Percentiles rank a stretch among this genome's conserved stretches.
Evolutionary conservation across 2,329 filamentous ascomycete species (phyloP).

Genomic region (Penicillium sp.): DNA sequence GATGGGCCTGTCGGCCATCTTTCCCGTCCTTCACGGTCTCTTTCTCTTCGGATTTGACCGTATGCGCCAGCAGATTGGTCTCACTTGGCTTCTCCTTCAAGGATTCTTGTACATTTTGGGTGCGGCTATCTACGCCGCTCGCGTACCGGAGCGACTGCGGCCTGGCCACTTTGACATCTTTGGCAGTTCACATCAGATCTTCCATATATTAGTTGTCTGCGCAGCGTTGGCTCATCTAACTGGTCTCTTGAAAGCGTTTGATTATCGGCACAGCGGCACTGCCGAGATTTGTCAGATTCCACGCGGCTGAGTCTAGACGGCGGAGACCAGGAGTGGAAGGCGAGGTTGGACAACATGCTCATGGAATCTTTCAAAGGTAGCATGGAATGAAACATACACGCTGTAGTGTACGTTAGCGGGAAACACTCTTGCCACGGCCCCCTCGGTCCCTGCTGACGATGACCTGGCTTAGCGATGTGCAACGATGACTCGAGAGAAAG

Average conservation of each 20-base stretch:
- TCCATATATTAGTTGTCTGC: constrained; percentile 84
- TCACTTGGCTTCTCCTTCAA: constrained; percentile 79
- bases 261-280: constrained; percentile 73
- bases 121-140: constrained; percentile 80
- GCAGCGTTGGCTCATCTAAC: constrained; percentile 82
- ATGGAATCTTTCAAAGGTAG: constrained; percentile 24
- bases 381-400: constrained; percentile 23
- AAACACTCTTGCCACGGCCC: background rate
- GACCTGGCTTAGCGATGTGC: constrained; percentile 26
- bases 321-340: constrained; percentile 10
- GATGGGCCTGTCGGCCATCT: constrained; percentile 80
- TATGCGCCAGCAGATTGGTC: constrained; percentile 73
- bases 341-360: constrained; percentile 29
- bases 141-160: constrained; percentile 78
- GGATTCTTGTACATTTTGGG: constrained; percentile 84
- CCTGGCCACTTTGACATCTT: constrained; percentile 87
- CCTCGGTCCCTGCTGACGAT: constrained; percentile 26
- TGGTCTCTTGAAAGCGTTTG: constrained; percentile 82
- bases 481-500: constrained; percentile 26
- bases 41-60: constrained; percentile 67
- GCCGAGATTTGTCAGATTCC: constrained; percentile 54
- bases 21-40: constrained; percentile 81
- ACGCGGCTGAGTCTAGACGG: constrained; percentile 24
- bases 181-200: constrained; percentile 94
- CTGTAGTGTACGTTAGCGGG: constrained; percentile 10